A percentile compares a stretch with the other conserved stretches of the same genome.
Conservation (phyloP, 1,139 yeast species). For the Scheffersomyces lignicola region DNA sequence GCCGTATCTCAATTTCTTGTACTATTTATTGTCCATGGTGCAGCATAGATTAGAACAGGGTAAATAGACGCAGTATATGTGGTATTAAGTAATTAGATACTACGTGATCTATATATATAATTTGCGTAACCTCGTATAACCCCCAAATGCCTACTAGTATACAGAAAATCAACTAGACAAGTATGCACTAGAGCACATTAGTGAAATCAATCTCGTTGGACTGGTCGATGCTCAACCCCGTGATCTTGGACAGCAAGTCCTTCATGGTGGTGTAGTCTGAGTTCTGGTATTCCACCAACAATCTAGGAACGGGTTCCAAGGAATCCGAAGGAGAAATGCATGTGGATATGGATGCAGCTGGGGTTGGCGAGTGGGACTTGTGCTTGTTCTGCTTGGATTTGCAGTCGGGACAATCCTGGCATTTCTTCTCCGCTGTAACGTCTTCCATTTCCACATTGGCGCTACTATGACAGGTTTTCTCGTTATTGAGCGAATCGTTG, state of each 20-base stretch:
- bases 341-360: background rate
- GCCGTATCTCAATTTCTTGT: conserved; percentile 23
- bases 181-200: conserved; percentile 9
- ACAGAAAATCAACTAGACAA: background rate
- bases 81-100: conserved; percentile 2
- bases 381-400: background rate
- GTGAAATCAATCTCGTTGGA: conserved; percentile 20
- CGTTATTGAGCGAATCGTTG: background rate
- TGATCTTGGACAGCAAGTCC: background rate
- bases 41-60: conserved; percentile 24
- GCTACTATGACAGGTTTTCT: background rate
- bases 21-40: conserved; percentile 36
- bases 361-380: background rate
- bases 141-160: too few species aligned
- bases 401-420: background rate
- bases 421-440: background rate
- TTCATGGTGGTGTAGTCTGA: background rate
- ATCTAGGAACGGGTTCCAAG: background rate
- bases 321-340: background rate
- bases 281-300: conserved; percentile 1
- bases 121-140: too few species aligned
- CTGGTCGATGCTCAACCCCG: background rate
- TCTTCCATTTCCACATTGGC: background rate
- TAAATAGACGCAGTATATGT: background rate
- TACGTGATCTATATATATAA: background rate